Percentiles rank a stretch among this genome's conserved stretches.
These are phyloP conservation scores for Camelina neglecta DNA, from an alignment of 345 rosid genomes.

Conservation along the genomic window DNA sequence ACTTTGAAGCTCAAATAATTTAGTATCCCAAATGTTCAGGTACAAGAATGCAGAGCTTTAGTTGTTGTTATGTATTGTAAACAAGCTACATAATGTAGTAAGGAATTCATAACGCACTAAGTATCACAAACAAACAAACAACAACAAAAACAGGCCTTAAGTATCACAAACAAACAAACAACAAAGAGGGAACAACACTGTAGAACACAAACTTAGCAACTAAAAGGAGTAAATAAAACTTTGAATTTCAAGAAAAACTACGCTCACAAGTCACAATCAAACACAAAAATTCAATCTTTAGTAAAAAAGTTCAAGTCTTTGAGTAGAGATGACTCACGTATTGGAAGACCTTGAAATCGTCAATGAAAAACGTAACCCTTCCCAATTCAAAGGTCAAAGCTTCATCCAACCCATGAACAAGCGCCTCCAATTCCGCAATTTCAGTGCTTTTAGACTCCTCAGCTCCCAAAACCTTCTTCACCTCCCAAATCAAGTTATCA, in stretches of 20 bases:
- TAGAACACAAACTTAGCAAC: constrained; percentile 13
- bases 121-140: not conserved
- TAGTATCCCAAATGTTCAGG: not conserved
- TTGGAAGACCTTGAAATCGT: constrained; percentile 51
- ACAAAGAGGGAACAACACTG: not conserved
- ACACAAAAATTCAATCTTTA: not conserved
- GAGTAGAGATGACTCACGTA: constrained; percentile 51
- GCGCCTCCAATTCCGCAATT: constrained; percentile 55
- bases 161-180: not conserved
- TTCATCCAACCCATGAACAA: constrained; percentile 69
- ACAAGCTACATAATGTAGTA: too few relatives aligned
- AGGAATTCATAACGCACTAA: not conserved
- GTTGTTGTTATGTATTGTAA: too few relatives aligned
- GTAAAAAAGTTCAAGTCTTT: not conserved
- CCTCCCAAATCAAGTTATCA: constrained; percentile 54
- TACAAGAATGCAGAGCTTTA: not conserved
- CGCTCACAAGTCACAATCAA: constrained; percentile 20
- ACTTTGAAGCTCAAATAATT: not conserved
- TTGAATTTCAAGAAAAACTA: not conserved
- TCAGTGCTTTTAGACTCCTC: constrained; percentile 42
- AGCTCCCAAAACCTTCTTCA: constrained; percentile 44
- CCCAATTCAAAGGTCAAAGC: constrained; percentile 65
- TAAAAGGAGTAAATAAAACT: too few relatives aligned
- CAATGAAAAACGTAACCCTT: constrained; percentile 46
- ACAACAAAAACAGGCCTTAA: not conserved